Percentiles rank a stretch among this genome's conserved stretches.
These are phyloP conservation scores for Arabidopsis arenosa DNA, from an alignment of 345 rosid genomes.

Conservation along the genomic window DNA sequence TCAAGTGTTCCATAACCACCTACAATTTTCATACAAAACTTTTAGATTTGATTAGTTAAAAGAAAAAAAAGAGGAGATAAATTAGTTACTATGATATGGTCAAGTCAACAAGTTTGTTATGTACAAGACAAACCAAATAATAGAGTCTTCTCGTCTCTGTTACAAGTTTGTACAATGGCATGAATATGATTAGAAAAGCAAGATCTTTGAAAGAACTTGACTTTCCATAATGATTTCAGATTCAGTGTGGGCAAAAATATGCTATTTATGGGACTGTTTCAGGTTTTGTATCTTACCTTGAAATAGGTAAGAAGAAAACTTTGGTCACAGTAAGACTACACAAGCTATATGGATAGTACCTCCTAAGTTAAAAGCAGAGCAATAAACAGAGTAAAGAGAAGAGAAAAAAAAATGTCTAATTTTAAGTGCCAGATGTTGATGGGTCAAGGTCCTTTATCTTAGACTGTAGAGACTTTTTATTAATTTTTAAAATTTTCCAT, in stretches of 20 bases:
- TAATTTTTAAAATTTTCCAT: conserved; percentile 31
- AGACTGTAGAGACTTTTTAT: conserved; percentile 45
- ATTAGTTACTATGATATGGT: conserved; percentile 9
- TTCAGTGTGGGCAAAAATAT: conserved; percentile 49
- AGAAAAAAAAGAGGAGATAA: not conserved
- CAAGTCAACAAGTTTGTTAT: conserved; percentile 36
- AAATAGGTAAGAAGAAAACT: conserved; percentile 35
- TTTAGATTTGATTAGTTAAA: conserved; percentile 1
- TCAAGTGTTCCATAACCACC: conserved; percentile 99
- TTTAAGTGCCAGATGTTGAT: conserved; percentile 86
- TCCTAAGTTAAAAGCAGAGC: conserved; percentile 39
- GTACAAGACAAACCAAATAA: conserved; percentile 34
- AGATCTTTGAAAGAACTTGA: conserved; percentile 39
- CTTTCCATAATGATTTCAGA: conserved; percentile 48
- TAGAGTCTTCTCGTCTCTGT: conserved; percentile 27
- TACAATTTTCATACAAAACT: conserved; percentile 40
- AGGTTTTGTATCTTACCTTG: conserved; percentile 46
- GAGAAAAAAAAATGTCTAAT: conserved; percentile 48
- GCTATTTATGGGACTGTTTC: conserved; percentile 42
- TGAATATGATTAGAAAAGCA: conserved; percentile 38
- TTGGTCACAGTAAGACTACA: conserved; percentile 46
- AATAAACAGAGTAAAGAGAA: conserved; percentile 31
- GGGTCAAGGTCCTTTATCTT: conserved; percentile 60
- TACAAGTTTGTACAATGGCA: conserved; percentile 22
- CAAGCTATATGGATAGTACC: conserved; percentile 28